Base-by-base conservation (phyloP, 352 stramenopile species). In the Globisporangium okanoganense region DNA sequence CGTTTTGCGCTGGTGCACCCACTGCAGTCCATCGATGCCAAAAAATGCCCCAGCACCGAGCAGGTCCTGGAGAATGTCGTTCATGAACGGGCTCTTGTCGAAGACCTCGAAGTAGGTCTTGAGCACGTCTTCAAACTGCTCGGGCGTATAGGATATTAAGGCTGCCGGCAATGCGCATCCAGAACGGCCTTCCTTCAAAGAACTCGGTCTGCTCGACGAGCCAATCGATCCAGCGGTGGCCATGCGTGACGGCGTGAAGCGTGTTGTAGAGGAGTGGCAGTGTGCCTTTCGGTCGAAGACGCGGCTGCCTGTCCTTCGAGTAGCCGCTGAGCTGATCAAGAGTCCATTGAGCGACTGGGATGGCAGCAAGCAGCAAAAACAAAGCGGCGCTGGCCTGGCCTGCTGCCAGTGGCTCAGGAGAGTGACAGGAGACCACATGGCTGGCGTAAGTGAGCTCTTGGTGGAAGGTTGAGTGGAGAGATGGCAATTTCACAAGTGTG, bases 1-100 rank as follows among this genome's bases (percentile, higher is more conserved):
- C 14, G 67, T 67, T 43, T 67, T 72, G 20, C 76, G 70, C 58
- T 88, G 78, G 50, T 66, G 51, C 13, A 71, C 35, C 78, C 78
- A 87, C 25, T 38, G 25, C 14, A 8, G 2, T 14, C 58, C 52
- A n/a, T 70, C 64, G 14, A 58, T 49, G 5, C 59, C 64, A 18
- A 70, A n/a, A 69, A 52, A 70, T 70, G 14, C 64, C n/a, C n/a
- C 64, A 51, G 64, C 27, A 18, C 61, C 59, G 3, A 70, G 56
- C 10, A 70, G 36, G 36, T 65, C 64, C 5, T 27, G 35, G 33
- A 70, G 40, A 27, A 60, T 71, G n/a, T 50, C 55, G 8, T 36
- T 67, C 64, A 63, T 63, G 27, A 47, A 16, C 12, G 22, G 33
- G 0, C 75, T 61, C 20, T 71, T 71, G 51, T 64, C 51, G 16